These are phyloP conservation scores for Pontederia paniculata DNA, from an alignment of 176 grass and related monocot genomes.

Conservation along the genomic window DNA sequence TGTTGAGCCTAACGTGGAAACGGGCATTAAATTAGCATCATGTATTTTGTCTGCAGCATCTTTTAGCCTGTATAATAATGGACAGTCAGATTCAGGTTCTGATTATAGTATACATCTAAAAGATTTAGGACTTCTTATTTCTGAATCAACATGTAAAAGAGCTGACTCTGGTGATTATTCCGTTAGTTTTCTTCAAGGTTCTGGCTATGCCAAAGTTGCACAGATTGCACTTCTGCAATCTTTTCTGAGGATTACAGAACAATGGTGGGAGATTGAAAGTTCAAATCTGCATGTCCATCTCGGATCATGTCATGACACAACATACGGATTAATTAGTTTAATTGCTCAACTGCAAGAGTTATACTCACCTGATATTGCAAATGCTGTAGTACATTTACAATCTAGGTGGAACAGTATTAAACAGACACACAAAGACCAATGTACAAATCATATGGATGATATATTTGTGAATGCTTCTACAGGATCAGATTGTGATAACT, in stretches of 20 bases:
- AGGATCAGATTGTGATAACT: constrained; percentile 25
- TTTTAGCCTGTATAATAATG: constrained; percentile 66
- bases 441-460: constrained; percentile 16
- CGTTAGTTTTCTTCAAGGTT: constrained; percentile 48
- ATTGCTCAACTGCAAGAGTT: constrained; percentile 70
- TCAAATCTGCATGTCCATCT: constrained; percentile 73
- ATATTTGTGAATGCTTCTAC: constrained; percentile 36
- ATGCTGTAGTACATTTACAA: constrained; percentile 81
- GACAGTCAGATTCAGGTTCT: constrained; percentile 30
- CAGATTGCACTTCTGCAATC: constrained; percentile 56
- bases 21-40: constrained; percentile 24
- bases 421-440: constrained; percentile 31
- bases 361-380: constrained; percentile 80
- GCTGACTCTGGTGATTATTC: constrained; percentile 36
- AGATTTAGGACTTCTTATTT: constrained; percentile 87
- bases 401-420: constrained; percentile 95
- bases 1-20: constrained; percentile 23
- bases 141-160: constrained; percentile 35
- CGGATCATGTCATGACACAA: constrained; percentile 63
- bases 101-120: constrained; percentile 69
- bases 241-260: constrained; percentile 38
- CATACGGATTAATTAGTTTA: constrained; percentile 54
- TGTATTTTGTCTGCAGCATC: constrained; percentile 93
- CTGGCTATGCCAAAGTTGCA: constrained; percentile 58
- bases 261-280: constrained; percentile 78